Percentiles rank a stretch among this genome's conserved stretches.
phyloP scores from a whole-genome alignment of 192 early-diverging fungal genomes.

The Allomyces macrogynus region DNA sequence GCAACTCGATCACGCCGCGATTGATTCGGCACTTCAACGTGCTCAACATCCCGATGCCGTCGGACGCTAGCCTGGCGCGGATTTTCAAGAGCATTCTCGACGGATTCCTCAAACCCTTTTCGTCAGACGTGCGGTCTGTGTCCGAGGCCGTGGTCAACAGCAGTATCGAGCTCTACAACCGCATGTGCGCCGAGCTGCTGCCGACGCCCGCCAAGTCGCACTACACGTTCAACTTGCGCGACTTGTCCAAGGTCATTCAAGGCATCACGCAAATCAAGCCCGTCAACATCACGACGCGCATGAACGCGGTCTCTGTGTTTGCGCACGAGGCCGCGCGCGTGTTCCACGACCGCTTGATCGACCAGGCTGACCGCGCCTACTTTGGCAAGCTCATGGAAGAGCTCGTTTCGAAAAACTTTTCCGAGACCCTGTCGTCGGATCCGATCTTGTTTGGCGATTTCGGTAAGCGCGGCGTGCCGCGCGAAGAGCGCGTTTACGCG shows the following conservation, averaged over 20 bases:
- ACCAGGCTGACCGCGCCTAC: slow-evolving; percentile 68
- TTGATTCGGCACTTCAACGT: slow-evolving; percentile 38
- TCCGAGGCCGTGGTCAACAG: slow-evolving; percentile 32
- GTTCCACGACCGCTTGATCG: slow-evolving; percentile 95
- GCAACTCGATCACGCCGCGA: slow-evolving; percentile 28
- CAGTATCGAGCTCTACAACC: slow-evolving; percentile 33
- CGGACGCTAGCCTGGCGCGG: slow-evolving; percentile 23
- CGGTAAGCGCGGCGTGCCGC: slow-evolving; percentile 75
- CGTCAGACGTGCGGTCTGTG: slow-evolving; percentile 18
- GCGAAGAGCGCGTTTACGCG: slow-evolving; percentile 68
- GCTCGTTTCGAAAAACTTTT: slow-evolving; percentile 62
- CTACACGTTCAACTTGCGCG: slow-evolving; percentile 38
- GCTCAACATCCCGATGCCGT: slow-evolving; percentile 29
- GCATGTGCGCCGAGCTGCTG: slow-evolving; percentile 33
- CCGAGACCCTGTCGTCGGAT: slow-evolving; percentile 47
- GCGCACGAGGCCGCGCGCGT: slow-evolving; percentile 92
- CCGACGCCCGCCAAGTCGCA: slow-evolving; percentile 40
- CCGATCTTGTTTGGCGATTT: slow-evolving; percentile 98
- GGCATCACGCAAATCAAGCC: slow-evolving; percentile 49
- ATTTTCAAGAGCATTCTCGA: slow-evolving; percentile 35
- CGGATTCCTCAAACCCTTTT: slow-evolving; percentile 31
- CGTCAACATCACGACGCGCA: slow-evolving; percentile 51
- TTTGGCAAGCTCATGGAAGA: slow-evolving; percentile 68
- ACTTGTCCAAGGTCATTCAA: slow-evolving; percentile 36
- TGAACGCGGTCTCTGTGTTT: slow-evolving; percentile 84